Evolutionary conservation across 164 flowering plant species (phyloP).

Genomic region (Brasenia schreberi): DNA sequence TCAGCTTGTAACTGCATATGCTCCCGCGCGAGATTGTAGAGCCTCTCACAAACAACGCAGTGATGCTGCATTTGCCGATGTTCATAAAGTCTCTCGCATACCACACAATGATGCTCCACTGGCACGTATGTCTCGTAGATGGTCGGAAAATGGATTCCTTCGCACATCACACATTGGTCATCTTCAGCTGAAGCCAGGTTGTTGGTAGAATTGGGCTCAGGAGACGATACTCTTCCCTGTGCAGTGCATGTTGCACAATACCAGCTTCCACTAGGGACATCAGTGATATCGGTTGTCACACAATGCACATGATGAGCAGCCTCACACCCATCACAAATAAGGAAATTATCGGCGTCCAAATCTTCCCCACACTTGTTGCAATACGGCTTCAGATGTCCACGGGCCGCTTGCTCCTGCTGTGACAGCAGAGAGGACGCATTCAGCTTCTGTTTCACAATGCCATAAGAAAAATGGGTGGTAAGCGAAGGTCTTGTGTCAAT

Average conservation of each 20-base stretch:
- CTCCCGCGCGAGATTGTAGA: constrained; percentile 31
- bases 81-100: background rate
- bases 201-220: background rate
- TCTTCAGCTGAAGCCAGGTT: background rate
- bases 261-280: constrained; percentile 52
- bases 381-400: no score
- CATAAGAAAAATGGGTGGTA: no score
- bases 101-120: background rate
- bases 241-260: constrained; percentile 51
- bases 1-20: constrained; percentile 16
- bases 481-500: no score
- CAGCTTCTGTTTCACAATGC: no score
- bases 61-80: constrained; percentile 26
- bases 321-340: constrained; percentile 84
- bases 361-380: constrained; percentile 27
- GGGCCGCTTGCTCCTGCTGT: no score
- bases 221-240: constrained; percentile 18
- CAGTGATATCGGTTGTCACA: constrained; percentile 43
- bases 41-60: constrained; percentile 59
- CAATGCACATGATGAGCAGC: constrained; percentile 67
- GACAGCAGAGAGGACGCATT: no score
- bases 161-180: background rate
- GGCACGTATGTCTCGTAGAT: background rate
- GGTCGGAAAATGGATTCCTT: background rate
- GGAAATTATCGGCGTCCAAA: constrained; percentile 40